Evolutionary conservation across 2,329 filamentous ascomycete species (phyloP).

Genomic region (Macrophomina tecta): DNA sequence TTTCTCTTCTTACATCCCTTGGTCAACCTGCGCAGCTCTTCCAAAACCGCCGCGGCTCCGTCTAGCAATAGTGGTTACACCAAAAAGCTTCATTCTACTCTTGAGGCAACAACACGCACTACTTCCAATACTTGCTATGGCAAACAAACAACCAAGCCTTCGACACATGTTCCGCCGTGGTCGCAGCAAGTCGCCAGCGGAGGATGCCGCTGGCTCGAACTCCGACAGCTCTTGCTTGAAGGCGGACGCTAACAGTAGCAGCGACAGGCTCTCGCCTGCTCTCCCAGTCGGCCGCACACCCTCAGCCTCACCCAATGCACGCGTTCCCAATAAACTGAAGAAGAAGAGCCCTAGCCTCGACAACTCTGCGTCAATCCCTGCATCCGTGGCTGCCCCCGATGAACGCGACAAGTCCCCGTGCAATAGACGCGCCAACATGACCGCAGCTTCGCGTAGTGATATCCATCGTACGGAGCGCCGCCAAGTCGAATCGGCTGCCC

Average conservation of each 20-base stretch:
- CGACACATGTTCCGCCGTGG: constrained; percentile 9
- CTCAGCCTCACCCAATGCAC: neutral
- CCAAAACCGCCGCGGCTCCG: neutral
- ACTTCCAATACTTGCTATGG: neutral
- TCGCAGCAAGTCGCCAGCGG: constrained; percentile 1
- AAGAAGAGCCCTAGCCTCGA: constrained; percentile 5
- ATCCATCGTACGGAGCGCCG: constrained; percentile 2
- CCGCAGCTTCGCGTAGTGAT: neutral
- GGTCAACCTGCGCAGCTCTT: neutral
- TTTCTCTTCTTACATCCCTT: neutral
- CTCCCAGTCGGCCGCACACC: neutral
- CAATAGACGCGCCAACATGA: neutral
- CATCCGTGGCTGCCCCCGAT: neutral
- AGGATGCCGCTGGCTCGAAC: neutral
- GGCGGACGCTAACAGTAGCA: neutral
- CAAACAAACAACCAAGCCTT: constrained; percentile 4
- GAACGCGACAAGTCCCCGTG: neutral
- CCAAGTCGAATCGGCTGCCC: neutral
- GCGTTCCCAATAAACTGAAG: constrained; percentile 4
- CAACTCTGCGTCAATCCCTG: neutral
- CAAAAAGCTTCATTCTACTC: neutral
- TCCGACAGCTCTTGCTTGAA: constrained; percentile 4
- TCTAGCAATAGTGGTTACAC: neutral
- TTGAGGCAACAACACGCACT: neutral
- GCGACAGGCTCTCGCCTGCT: neutral